These are phyloP conservation scores for Oryza glumipatula DNA, from an alignment of 176 grass and related monocot genomes.

Conservation along the genomic window DNA sequence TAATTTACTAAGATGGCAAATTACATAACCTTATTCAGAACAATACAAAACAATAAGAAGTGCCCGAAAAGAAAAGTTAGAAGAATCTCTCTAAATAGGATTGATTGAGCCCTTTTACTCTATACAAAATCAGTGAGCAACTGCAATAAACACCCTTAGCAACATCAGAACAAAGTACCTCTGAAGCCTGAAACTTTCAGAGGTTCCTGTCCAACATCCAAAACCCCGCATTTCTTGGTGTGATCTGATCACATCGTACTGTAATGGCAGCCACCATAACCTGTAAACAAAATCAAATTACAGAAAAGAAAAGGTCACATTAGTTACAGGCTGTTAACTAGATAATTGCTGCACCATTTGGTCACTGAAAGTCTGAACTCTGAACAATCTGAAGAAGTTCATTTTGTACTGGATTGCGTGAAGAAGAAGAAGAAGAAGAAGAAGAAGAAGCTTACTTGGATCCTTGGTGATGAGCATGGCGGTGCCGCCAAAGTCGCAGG, in stretches of 20 bases:
- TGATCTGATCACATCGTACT: slow-evolving; percentile 63
- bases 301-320: slow-evolving; percentile 1
- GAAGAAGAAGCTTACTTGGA: slow-evolving; percentile 61
- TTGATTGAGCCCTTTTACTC: slow-evolving; percentile 8
- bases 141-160: neutral
- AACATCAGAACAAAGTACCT: slow-evolving; percentile 25
- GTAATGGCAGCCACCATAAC: slow-evolving; percentile 68
- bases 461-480: slow-evolving; percentile 92
- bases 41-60: slow-evolving; percentile 39
- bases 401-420: neutral
- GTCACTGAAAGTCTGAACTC: neutral
- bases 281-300: slow-evolving; percentile 45
- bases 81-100: slow-evolving; percentile 10
- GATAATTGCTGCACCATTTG: neutral
- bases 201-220: slow-evolving; percentile 15
- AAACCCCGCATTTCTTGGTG: neutral
- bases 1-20: slow-evolving; percentile 29
- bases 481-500: slow-evolving; percentile 85
- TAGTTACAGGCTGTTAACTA: neutral
- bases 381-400: neutral
- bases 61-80: slow-evolving; percentile 38
- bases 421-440: too few relatives aligned
- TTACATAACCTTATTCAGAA: slow-evolving; percentile 38
- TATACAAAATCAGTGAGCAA: slow-evolving; percentile 51
- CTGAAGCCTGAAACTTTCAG: slow-evolving; percentile 27